These are phyloP conservation scores for Xylaria bambusicola DNA, from an alignment of 495 filamentous ascomycete genomes.

Conservation along the genomic window DNA sequence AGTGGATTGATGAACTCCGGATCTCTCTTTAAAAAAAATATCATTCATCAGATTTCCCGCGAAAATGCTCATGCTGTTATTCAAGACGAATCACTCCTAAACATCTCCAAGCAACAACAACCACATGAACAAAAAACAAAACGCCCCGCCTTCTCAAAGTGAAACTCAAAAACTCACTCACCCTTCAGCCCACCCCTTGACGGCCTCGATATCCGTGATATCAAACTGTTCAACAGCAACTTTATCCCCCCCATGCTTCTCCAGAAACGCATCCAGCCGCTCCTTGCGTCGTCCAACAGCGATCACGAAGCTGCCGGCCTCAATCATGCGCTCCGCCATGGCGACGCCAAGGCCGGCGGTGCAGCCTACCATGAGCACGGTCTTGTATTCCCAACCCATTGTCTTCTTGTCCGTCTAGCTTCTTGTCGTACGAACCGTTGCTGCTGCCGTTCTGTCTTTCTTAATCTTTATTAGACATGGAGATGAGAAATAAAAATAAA, in stretches of 20 bases:
- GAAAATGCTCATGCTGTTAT: no score
- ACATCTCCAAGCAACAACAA: background rate
- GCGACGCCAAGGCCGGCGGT: constrained; percentile 72
- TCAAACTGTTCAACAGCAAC: constrained; percentile 59
- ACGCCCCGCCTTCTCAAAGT: no score
- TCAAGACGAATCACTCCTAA: no score
- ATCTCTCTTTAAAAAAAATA: no score
- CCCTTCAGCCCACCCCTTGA: constrained; percentile 57
- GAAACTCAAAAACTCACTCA: constrained; percentile 28
- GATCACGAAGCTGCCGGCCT: constrained; percentile 61
- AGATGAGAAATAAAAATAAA: no score
- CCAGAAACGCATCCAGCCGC: constrained; percentile 62
- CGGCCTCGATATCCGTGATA: constrained; percentile 60
- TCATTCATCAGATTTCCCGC: no score
- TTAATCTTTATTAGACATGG: no score
- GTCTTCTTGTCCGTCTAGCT: background rate
- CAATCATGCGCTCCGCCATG: constrained; percentile 63
- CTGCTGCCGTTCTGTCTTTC: no score
- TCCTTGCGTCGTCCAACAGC: constrained; percentile 67
- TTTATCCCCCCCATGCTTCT: constrained; percentile 59
- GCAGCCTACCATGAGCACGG: constrained; percentile 69
- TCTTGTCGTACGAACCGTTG: no score
- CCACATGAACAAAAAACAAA: background rate
- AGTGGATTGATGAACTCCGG: no score
- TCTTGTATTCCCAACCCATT: constrained; percentile 67